phyloP scores from a whole-genome alignment of 73 alveolate species.

The Paramecium tetraurelia region DNA sequence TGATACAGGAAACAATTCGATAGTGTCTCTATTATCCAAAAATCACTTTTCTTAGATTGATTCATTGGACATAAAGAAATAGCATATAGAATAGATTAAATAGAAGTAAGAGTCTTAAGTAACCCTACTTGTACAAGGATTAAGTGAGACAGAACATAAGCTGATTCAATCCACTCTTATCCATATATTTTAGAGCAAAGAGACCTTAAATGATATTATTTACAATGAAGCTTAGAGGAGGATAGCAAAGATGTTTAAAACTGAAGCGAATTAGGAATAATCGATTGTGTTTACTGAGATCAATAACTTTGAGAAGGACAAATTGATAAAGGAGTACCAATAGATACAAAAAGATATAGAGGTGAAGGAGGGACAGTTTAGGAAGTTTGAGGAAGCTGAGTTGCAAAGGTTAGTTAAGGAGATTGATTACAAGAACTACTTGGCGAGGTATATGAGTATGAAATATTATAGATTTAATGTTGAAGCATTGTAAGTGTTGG shows the following conservation, averaged over 20 bases:
- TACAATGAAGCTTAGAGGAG: conserved; percentile 28
- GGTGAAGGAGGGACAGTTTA: neutral
- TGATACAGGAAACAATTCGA: conserved; percentile 15
- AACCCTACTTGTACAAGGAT: neutral
- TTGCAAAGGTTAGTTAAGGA: conserved; percentile 6
- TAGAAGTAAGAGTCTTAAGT: neutral
- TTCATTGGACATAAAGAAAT: neutral
- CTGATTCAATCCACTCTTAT: neutral
- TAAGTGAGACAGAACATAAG: neutral
- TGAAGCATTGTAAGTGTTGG: conserved; percentile 44
- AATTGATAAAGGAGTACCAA: neutral
- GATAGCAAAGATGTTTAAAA: conserved; percentile 27
- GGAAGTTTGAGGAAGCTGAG: conserved; percentile 35
- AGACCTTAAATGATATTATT: conserved; percentile 33
- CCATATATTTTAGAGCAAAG: neutral
- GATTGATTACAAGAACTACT: conserved; percentile 24
- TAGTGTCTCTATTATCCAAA: neutral
- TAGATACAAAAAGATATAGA: neutral
- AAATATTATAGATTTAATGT: conserved; percentile 10
- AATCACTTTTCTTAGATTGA: conserved; percentile 22
- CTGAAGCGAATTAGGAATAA: neutral
- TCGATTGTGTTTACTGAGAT: neutral
- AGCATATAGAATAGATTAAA: neutral
- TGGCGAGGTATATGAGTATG: neutral
- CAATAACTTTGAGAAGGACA: neutral